Conservation (phyloP, 208 protist genomes). For the Trichomonas vaginalis region DNA sequence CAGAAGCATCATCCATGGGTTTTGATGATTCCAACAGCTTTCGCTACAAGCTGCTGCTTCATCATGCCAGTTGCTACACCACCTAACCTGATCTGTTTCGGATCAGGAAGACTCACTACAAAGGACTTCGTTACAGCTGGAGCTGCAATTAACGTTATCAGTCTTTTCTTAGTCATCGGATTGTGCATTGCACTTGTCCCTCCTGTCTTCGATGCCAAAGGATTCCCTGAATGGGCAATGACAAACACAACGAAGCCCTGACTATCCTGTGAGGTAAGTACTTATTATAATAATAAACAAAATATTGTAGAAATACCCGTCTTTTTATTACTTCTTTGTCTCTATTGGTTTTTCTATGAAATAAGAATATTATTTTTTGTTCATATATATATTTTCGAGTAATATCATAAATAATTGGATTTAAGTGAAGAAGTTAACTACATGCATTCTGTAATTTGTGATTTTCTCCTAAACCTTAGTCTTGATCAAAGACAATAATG, state of each 20-base stretch:
- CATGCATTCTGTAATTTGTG: too few relatives aligned
- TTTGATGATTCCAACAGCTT: conserved; percentile 23
- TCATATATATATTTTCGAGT: too few relatives aligned
- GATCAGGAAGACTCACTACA: conserved; percentile 10
- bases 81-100: conserved; percentile 31
- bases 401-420: too few relatives aligned
- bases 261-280: too few relatives aligned
- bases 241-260: not conserved
- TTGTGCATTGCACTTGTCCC: not conserved
- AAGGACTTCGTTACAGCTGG: not conserved
- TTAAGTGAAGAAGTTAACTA: too few relatives aligned
- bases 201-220: not conserved
- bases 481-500: too few relatives aligned
- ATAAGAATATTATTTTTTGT: too few relatives aligned
- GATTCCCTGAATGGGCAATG: not conserved
- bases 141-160: not conserved
- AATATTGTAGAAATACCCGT: too few relatives aligned
- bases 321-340: too few relatives aligned
- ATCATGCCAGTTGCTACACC: conserved; percentile 29
- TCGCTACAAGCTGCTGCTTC: conserved; percentile 22
- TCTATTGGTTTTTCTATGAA: too few relatives aligned
- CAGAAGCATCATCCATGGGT: conserved; percentile 22
- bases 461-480: too few relatives aligned
- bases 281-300: too few relatives aligned
- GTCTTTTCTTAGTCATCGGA: not conserved